These are phyloP conservation scores for Pseudogymnoascus sp. DNA, from an alignment of 2,329 filamentous ascomycete genomes.

Conservation along the genomic window DNA sequence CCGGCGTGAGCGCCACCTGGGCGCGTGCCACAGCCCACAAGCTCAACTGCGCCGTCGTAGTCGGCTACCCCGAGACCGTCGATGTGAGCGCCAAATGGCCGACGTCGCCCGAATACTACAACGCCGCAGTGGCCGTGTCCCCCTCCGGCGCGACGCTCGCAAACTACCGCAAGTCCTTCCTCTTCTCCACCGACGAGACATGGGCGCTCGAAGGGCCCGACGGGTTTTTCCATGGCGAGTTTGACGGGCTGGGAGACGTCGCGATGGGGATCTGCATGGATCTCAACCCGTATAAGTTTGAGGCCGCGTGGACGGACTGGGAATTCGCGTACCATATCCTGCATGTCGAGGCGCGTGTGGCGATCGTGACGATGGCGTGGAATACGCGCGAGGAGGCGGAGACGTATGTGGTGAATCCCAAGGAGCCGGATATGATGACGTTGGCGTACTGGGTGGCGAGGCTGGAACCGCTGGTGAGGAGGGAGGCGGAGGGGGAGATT, in stretches of 20 bases:
- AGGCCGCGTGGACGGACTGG: conserved; percentile 37
- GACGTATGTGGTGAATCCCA: conserved; percentile 38
- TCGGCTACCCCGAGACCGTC: conserved; percentile 64
- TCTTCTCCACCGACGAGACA: conserved; percentile 50
- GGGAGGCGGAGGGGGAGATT: conserved; percentile 45
- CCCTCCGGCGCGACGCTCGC: conserved; percentile 46
- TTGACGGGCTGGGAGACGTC: conserved; percentile 40
- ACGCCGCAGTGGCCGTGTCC: conserved; percentile 44
- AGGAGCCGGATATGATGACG: conserved; percentile 60
- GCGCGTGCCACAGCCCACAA: conserved; percentile 55
- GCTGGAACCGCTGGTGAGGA: conserved; percentile 53
- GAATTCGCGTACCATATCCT: conserved; percentile 45
- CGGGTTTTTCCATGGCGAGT: conserved; percentile 38
- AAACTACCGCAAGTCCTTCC: conserved; percentile 49
- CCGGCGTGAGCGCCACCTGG: conserved; percentile 62
- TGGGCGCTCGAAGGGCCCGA: conserved; percentile 46
- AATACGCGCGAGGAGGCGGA: conserved; percentile 35
- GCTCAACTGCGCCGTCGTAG: conserved; percentile 56
- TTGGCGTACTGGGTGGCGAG: conserved; percentile 66
- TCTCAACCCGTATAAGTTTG: conserved; percentile 43
- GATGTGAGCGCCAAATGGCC: conserved; percentile 45
- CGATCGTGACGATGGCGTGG: conserved; percentile 70
- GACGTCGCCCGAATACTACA: conserved; percentile 41
- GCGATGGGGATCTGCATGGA: conserved; percentile 55
- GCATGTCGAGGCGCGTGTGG: conserved; percentile 45